Base-by-base conservation (phyloP, 768 basidiomycete species). In the Naganishia antarctica region DNA sequence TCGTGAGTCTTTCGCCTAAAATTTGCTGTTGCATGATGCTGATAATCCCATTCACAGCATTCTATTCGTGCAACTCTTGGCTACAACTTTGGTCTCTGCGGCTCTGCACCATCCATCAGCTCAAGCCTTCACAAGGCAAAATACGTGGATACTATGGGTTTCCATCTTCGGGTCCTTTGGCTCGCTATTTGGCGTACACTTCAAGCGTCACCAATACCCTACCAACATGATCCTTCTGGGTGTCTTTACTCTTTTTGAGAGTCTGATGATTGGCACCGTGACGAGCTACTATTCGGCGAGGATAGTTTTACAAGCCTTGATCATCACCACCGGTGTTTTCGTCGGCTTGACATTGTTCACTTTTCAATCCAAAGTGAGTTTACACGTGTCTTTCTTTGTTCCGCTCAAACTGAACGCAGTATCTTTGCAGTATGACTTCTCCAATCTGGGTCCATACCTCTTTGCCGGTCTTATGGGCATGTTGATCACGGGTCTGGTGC, bases 311-410 rank as follows among this genome's bases (percentile, higher is more conserved):
- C 90, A 96, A 77, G 94, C 94, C 0, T 76, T 97, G 84, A 78
- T 94, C 59, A 91, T 97, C 71, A 96, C 93, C 0, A 80, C 89
- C 2, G 91, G 91, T 15, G 87, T 98, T 47, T 98, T 99, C 83
- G 78, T 91, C 43, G 96, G 93, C 6, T 79, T 99, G 67, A 97
- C 93, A 0, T 77, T 97, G 59, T 98, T 96, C 81, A 97, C 96
- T 0, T 81, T 96, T 75, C 92, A 94, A 76, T 90, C 89, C 64
- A 94, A 94, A 82, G 89, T 88, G 66, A 21, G 81, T 60, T 15
- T 29, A 21, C 65, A n/a, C 40, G 13, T n/a, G 25, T 0, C 11
- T 26, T 43, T 32, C 3, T 26, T 28, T 40, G 8, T 45, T 4
- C 8, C 0, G n/a, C 21, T 1, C 1, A 50, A 2, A 6, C 28